Evolutionary conservation across 306 rosid genomes (phyloP), one percentile per base, ranked within the genome.

Genomic region (Carpinus viminea): DNA sequence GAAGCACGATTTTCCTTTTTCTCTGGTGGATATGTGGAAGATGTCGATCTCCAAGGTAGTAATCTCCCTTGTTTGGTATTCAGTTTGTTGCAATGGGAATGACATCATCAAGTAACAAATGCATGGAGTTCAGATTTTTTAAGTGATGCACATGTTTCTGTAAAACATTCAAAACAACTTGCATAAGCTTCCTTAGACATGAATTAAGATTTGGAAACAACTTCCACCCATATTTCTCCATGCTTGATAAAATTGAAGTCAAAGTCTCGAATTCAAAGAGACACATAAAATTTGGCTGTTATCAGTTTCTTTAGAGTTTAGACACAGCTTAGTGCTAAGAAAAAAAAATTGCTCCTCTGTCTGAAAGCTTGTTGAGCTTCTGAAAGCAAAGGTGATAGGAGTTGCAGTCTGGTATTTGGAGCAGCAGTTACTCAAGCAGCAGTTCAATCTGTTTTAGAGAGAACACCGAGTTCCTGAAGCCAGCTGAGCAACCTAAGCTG

Each of bases 1-100:
- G 98, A 87, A 86, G 90, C 98, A 13, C 85, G 98, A 16, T 94
- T 87, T 86, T 94, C 98, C 52, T 94, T 94, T 87, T 71, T 90
- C 56, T 79, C 78, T 56, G 98, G 98, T 76, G 91, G 94, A 86
- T 94, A 92, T 36, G 93, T 94, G 41, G 93, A 94, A 84, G 94
- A 91, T 79, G 71, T 80, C 68, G 87, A 82, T 82, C 38, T n/a
- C 52, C 90, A 92, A 80, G 97, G 98, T 92, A 86, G 36, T 48
- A 52, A 26, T 65, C 51, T 55, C 43, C 52, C 51, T 75, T 70
- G 76, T 74, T 78, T 50, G 31, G 68, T 48, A 48, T 72, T 54
- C 50, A 65, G 34, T 31, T 73, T 47, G 41, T n/a, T 50, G 56
- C 69, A 83, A 73, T 18, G 12, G 16, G 51, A 78, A 51, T 78